A percentile compares a stretch with the other conserved stretches of the same genome.
Evolutionary conservation across 2,329 filamentous ascomycete species (phyloP).

Genomic region (Trichoderma sp.): DNA sequence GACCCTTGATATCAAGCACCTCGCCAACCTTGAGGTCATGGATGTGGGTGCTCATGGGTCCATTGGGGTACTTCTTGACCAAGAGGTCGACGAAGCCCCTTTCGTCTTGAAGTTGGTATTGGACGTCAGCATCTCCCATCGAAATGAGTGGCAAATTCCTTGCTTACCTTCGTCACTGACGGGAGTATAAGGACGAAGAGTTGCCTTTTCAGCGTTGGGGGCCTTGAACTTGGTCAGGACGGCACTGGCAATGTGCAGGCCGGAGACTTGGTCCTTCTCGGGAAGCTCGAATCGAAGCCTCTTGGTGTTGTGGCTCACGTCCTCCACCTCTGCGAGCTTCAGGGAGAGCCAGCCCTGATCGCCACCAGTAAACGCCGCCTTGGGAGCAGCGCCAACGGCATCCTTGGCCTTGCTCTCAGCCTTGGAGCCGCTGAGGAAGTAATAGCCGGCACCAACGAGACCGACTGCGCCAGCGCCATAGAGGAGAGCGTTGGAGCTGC

Average conservation of each 20-base stretch:
- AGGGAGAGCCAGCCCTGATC: slow-evolving; percentile 87
- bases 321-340: slow-evolving; percentile 73
- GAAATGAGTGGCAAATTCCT: neutral
- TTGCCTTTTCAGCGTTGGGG: slow-evolving; percentile 76
- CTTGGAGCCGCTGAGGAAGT: slow-evolving; percentile 54
- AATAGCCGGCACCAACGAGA: slow-evolving; percentile 56
- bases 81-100: slow-evolving; percentile 83
- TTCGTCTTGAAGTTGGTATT: slow-evolving; percentile 49
- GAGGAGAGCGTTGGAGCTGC: slow-evolving; percentile 58
- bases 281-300: slow-evolving; percentile 83
- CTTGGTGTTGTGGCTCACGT: slow-evolving; percentile 93
- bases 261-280: slow-evolving; percentile 78
- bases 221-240: slow-evolving; percentile 90
- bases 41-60: slow-evolving; percentile 87
- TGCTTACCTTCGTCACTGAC: slow-evolving; percentile 74
- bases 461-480: slow-evolving; percentile 54
- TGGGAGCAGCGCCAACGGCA: slow-evolving; percentile 40
- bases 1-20: slow-evolving; percentile 87
- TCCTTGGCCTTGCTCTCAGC: slow-evolving; percentile 53
- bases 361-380: slow-evolving; percentile 68
- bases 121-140: neutral
- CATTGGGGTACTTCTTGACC: slow-evolving; percentile 86
- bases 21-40: slow-evolving; percentile 81
- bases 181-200: slow-evolving; percentile 90
- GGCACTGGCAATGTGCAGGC: slow-evolving; percentile 78